Percentiles rank a stretch among this genome's conserved stretches.
phyloP scores from a whole-genome alignment of 2,329 filamentous ascomycete genomes.

The Parafenestella ontariensis region DNA sequence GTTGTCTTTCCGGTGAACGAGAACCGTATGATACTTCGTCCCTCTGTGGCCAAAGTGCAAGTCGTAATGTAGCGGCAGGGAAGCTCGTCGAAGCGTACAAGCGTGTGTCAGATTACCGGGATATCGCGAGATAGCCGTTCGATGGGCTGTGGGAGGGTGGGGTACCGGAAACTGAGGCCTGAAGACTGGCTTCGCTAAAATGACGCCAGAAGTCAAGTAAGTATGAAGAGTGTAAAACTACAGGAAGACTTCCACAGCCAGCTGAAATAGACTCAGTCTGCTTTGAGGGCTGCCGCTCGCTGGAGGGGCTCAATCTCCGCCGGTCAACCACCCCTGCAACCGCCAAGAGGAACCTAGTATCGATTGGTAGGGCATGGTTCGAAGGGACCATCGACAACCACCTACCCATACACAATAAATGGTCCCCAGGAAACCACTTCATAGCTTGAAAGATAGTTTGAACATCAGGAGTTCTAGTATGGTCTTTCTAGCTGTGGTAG shows the following conservation, averaged over 20 bases:
- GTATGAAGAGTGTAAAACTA: background rate
- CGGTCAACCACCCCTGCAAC: conserved; percentile 11
- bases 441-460: background rate
- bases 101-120: conserved; percentile 5
- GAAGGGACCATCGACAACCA: background rate
- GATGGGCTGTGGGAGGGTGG: conserved; percentile 2
- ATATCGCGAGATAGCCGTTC: conserved; percentile 8
- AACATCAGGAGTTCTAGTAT: too few species aligned
- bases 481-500: too few species aligned
- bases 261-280: background rate
- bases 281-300: background rate
- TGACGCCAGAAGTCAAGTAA: background rate
- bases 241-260: background rate
- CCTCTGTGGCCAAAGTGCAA: background rate
- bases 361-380: conserved; percentile 6
- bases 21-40: background rate
- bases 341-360: background rate
- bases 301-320: conserved; percentile 5
- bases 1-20: background rate
- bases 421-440: background rate
- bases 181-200: background rate
- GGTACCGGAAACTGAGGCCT: background rate
- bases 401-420: background rate
- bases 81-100: background rate
- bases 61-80: background rate